These are phyloP conservation scores for Cenchrus purpureus DNA, from an alignment of 176 grass and related monocot genomes.

Conservation along the genomic window DNA sequence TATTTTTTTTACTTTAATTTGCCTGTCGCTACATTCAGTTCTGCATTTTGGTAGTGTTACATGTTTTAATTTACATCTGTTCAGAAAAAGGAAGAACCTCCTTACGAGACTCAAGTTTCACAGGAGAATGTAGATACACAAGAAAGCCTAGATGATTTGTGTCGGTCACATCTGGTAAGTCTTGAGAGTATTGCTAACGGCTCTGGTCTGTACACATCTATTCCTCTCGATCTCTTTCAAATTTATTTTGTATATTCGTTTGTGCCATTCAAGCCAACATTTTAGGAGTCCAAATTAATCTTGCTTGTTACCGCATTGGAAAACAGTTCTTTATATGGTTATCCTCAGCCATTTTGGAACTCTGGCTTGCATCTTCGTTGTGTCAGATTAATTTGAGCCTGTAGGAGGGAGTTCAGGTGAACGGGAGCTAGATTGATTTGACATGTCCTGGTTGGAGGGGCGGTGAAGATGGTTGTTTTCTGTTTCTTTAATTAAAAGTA, in stretches of 20 bases:
- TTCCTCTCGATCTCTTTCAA: conserved; percentile 19
- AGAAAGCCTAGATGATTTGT: conserved; percentile 80
- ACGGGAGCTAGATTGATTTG: too few species aligned
- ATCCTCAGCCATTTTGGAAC: background rate
- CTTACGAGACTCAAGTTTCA: conserved; percentile 38
- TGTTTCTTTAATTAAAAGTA: too few species aligned
- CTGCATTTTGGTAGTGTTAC: conserved; percentile 34
- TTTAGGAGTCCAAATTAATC: conserved; percentile 21
- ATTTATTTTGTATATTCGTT: background rate
- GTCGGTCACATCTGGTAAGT: conserved; percentile 74
- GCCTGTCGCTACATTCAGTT: background rate
- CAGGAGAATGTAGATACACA: conserved; percentile 52
- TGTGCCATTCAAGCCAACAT: conserved; percentile 21
- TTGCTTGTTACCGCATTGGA: background rate
- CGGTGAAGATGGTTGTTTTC: too few species aligned
- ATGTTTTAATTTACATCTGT: conserved; percentile 37
- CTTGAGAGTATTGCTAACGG: conserved; percentile 19
- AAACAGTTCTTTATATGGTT: background rate
- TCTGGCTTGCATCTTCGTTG: background rate
- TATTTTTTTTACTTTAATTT: conserved; percentile 18
- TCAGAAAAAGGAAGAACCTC: conserved; percentile 42
- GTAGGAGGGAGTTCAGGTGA: too few species aligned
- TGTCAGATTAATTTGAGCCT: background rate
- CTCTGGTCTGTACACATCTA: background rate
- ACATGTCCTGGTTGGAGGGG: too few species aligned